Percentiles rank a stretch among this genome's conserved stretches.
Evolutionary conservation across 495 filamentous ascomycete genomes (phyloP).

Genomic region (Ascodesmis nigricans): DNA sequence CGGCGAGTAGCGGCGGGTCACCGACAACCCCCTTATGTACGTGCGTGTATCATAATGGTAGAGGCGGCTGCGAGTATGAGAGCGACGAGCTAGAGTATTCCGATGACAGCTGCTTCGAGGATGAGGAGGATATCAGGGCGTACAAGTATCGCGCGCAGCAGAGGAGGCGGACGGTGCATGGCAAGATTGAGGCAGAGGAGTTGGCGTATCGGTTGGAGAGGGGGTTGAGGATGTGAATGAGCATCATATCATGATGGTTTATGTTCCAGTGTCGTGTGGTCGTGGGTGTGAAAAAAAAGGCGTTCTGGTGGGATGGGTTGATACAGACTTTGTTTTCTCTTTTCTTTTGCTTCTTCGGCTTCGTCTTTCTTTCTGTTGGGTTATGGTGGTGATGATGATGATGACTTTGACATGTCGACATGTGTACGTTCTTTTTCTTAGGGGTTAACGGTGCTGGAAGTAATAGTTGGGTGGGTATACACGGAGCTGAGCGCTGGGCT

Average conservation of each 20-base stretch:
- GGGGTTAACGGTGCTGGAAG: too few relatives aligned
- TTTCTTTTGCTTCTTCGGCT: not conserved
- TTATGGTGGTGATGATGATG: too few relatives aligned
- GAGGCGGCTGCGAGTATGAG: conserved; percentile 9
- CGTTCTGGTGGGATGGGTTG: conserved; percentile 2
- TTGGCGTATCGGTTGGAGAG: conserved; percentile 19
- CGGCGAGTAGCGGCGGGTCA: conserved; percentile 33
- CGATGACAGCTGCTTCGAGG: conserved; percentile 10
- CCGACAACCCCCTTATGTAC: conserved; percentile 43
- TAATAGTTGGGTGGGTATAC: too few relatives aligned
- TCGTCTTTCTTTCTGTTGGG: too few relatives aligned
- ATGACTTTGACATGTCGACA: too few relatives aligned
- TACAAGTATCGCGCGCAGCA: conserved; percentile 1
- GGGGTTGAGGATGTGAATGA: conserved; percentile 18
- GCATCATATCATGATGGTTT: conserved; percentile 8
- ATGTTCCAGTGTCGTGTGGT: not conserved
- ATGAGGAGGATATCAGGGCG: conserved; percentile 4
- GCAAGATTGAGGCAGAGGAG: conserved; percentile 7
- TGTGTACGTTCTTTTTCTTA: too few relatives aligned
- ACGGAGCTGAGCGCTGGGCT: too few relatives aligned
- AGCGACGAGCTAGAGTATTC: conserved; percentile 8
- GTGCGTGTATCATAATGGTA: conserved; percentile 9
- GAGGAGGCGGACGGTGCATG: not conserved
- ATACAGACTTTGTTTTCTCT: not conserved
- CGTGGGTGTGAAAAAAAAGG: not conserved